Evolutionary conservation across 2,329 filamentous ascomycete genomes (phyloP), one percentile per base, ranked within the genome.

Genomic region (Ascochyta rabiei): DNA sequence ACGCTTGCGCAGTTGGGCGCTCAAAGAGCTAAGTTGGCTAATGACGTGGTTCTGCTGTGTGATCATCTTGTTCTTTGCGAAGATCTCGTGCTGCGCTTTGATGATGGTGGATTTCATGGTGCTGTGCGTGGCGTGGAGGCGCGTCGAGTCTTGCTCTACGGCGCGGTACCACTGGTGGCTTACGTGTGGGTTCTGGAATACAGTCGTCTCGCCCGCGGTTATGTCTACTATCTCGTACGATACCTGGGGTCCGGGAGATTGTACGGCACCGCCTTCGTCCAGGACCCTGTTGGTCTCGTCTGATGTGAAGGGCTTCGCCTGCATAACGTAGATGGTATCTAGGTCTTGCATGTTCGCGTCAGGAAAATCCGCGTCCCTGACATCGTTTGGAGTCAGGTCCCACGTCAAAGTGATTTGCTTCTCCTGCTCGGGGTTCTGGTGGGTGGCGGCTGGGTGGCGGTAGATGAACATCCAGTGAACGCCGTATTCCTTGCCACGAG

Each of bases 321-420:
- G 53, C 44, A 59, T 50, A 21, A 63, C 58, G 12, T 54, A 42
- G 19, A 64, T 48, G 16, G 51, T 61, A 35, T 63, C 62, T 13
- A 53, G 38, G 13, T 61, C 51, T 9, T 26, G 30, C 30, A 62
- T 43, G 2, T 33, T 23, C 16, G 45, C 24, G 19, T 31, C 43
- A 7, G 56, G 49, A 12, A 40, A 43, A 6, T 60, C 46, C 1
- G 35, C n/a, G n/a, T 59, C 40, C 23, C 44, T 42, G 21, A 63
- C 40, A 8, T 53, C 48, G 19, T 26, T 26, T 0, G 60, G 60
- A 3, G 48, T 63, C 56, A 60, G 60, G 34, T 60, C 21, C 39
- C 57, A 61, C 2, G 50, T 40, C 41, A 64, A 40, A 7, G 52
- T 53, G 7, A 60, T 51, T 33, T 46, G 51, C 6, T 26, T 38